Evolutionary conservation across 2,329 filamentous ascomycete species (phyloP).

Genomic region (Cytospora chrysosperma): DNA sequence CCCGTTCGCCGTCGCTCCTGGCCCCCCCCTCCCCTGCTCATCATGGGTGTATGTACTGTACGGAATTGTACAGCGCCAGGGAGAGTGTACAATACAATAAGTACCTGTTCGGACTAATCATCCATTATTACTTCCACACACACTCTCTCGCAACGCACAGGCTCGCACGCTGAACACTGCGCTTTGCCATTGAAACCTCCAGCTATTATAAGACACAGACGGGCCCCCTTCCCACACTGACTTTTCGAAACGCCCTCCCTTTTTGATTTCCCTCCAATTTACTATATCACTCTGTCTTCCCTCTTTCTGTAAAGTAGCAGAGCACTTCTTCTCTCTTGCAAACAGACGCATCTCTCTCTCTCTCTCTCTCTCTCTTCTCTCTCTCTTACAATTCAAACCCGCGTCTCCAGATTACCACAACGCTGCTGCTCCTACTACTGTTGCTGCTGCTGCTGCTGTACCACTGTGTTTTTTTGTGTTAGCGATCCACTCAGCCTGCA

Average conservation of each 20-base stretch:
- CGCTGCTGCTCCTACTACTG: neutral
- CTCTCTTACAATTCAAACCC: conserved; percentile 5
- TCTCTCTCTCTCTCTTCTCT: neutral
- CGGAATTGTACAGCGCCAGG: neutral
- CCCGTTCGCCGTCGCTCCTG: conserved; percentile 9
- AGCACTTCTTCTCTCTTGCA: conserved; percentile 16
- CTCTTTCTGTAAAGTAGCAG: conserved; percentile 21
- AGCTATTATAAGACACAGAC: conserved; percentile 27
- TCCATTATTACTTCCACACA: conserved; percentile 10
- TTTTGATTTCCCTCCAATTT: conserved; percentile 19
- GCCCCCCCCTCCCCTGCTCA: neutral
- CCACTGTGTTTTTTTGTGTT: conserved; percentile 2
- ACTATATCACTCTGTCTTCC: conserved; percentile 16
- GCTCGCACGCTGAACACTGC: conserved; percentile 18
- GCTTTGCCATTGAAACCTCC: conserved; percentile 21
- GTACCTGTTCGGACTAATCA: conserved; percentile 8
- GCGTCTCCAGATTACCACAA: conserved; percentile 11
- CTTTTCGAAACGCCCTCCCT: conserved; percentile 25
- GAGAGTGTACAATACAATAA: neutral
- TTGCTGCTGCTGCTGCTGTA: conserved; percentile 12
- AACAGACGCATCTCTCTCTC: neutral
- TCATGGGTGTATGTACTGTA: neutral
- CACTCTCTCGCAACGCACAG: conserved; percentile 14
- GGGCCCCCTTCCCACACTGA: conserved; percentile 26
- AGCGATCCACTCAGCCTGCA: conserved; percentile 20